Evolutionary conservation across 2,329 filamentous ascomycete species (phyloP).

Genomic region (Colletotrichum sp.): DNA sequence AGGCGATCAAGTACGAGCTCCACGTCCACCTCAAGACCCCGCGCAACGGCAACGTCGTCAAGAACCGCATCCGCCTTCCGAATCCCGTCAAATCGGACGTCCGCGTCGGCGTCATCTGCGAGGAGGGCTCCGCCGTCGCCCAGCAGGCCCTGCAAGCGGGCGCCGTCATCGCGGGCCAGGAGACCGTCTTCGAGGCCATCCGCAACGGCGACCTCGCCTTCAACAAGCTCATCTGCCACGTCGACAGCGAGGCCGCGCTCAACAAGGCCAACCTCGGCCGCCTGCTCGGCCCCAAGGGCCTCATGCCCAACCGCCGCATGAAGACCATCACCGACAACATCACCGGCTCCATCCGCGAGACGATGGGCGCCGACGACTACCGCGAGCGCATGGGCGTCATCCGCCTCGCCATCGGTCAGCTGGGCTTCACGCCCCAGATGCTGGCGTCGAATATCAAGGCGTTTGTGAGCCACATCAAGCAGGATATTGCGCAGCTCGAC

Average conservation of each 20-base stretch:
- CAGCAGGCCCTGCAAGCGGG: slow-evolving; percentile 78
- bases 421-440: slow-evolving; percentile 87
- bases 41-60: slow-evolving; percentile 86
- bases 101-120: slow-evolving; percentile 88
- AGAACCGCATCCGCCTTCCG: slow-evolving; percentile 86
- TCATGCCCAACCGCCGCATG: slow-evolving; percentile 91
- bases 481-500: slow-evolving; percentile 63
- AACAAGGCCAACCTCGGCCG: slow-evolving; percentile 82
- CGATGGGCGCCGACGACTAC: slow-evolving; percentile 86
- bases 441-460: slow-evolving; percentile 83
- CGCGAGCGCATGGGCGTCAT: slow-evolving; percentile 85
- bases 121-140: slow-evolving; percentile 77
- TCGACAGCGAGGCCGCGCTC: slow-evolving; percentile 76
- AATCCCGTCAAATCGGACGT: slow-evolving; percentile 89
- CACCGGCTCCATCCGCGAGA: slow-evolving; percentile 74
- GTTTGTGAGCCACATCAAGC: slow-evolving; percentile 77
- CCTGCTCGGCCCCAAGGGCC: slow-evolving; percentile 83
- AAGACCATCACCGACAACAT: slow-evolving; percentile 90
- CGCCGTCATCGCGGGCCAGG: slow-evolving; percentile 83
- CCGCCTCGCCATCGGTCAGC: slow-evolving; percentile 86
- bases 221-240: slow-evolving; percentile 87
- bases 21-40: slow-evolving; percentile 81
- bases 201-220: slow-evolving; percentile 79
- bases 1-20: slow-evolving; percentile 84
- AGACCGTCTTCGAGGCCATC: slow-evolving; percentile 82